Base-by-base conservation (phyloP, 768 basidiomycete species). In the Tephrocybe sp. region DNA sequence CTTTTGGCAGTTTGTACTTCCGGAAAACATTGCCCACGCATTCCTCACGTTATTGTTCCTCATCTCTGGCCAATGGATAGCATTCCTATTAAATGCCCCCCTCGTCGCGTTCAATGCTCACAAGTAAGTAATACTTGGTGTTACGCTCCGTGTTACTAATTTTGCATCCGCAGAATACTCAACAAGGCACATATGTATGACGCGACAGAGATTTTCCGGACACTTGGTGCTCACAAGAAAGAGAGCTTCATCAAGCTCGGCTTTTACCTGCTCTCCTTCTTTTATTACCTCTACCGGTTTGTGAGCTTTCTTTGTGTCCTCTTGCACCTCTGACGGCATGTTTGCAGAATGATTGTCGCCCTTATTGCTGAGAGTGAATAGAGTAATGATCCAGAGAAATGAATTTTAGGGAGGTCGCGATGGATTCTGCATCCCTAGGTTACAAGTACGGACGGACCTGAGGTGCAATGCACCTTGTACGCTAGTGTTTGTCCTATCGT, bases 131-230 rank as follows among this genome's bases (percentile, higher is more conserved):
- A 20, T 32, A 17, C 22, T 2, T n/a, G 32, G 14, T n/a, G 44
- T 38, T 36, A 39, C 8, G 9, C 20, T 16, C 11, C 11, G 33
- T 30, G 41, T 32, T 35, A 17, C 30, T 46, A 32, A 45, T 23
- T 26, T 46, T 59, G 19, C 38, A 51, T 47, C 22, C 50, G 9
- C 64, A 97, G 94, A 72, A 93, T 98, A 66, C 82, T 87, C 59
- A 85, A 85, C 68, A 92, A 92, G 65, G 87, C 87, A 63, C 95
- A 98, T 72, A 96, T 98, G 92, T 98, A 97, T 65, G 97, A 99
- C 65, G 97, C 97, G 48, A 98, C 96, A 19, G 97, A 99, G 73
- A 99, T 98, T 58, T 99, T 99, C 80, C 83, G 97, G 59, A 93
- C 95, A 50, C 72, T 98, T 41, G 82, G 87, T 12, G 84, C 80